Percentiles rank a stretch among this genome's conserved stretches.
Conservation (phyloP, 202 grass and related monocot species). For the Tripidium arundinaceum region DNA sequence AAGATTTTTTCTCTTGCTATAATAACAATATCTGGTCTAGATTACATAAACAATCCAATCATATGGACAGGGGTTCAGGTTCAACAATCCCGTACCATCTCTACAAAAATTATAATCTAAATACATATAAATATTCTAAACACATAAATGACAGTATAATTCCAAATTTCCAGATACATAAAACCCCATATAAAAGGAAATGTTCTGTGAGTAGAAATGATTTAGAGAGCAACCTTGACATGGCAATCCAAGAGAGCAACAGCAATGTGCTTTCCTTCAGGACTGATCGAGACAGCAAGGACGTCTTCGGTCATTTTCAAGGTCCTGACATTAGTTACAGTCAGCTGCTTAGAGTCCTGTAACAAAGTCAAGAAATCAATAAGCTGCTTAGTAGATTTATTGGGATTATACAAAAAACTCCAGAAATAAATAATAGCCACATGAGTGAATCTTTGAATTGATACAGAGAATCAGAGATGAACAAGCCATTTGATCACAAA, state of each 20-base stretch:
- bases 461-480: constrained; percentile 7
- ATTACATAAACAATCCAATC: neutral
- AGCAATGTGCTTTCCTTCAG: constrained; percentile 80
- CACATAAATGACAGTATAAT: neutral
- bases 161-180: neutral
- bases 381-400: constrained; percentile 3
- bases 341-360: constrained; percentile 77
- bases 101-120: neutral
- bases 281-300: constrained; percentile 65
- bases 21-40: neutral
- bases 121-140: neutral
- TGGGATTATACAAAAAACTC: neutral
- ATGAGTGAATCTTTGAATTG: neutral
- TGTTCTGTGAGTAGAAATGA: neutral
- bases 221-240: constrained; percentile 61
- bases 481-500: neutral
- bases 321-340: constrained; percentile 80
- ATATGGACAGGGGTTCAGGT: neutral
- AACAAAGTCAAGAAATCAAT: constrained; percentile 30
- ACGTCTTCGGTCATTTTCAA: constrained; percentile 98
- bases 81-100: neutral
- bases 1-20: neutral
- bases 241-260: constrained; percentile 88
- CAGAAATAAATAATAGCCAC: neutral
- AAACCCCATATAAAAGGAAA: neutral